Evolutionary conservation across 208 protist genomes (phyloP), one percentile per base, ranked within the genome.

Genomic region (Trypanosoma vivax): DNA sequence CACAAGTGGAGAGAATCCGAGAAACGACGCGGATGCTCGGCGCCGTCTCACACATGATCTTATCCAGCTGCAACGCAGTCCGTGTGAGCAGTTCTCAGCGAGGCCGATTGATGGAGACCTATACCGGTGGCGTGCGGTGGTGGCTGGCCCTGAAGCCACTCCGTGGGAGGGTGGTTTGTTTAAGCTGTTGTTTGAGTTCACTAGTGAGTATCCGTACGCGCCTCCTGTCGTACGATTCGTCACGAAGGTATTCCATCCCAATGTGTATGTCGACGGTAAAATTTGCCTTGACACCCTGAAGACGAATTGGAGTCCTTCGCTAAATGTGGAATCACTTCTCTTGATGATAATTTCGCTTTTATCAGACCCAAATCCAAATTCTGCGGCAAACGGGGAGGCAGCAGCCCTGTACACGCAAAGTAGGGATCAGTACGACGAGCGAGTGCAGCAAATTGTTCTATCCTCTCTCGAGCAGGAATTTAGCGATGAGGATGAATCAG

Each of bases 281-380:
- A 99, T 99, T 47, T 99, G 98, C 83, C 81, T 99, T 27, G 98
- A 99, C 73, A 99, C 99, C 38, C 87, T 99, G 10, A 97, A 99
- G 69, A 97, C 96, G 51, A 83, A 96, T 59, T 99, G 98, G 98
- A 92, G 78, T 50, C 97, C 99, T 11, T 97, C 97, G 30, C 98
- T 99, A 47, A 96, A 99, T 78, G 95, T 99, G 10, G 84, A 97
- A 21, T 76, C 97, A 2, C 98, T 99, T 41, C 87, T 99, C 29
- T 95, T 98, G 11, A 99, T 97, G 11, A 99, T 99, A 59, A 97
- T 99, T 72, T 99, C 97, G 28, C 76, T 99, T 6, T 76, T 99
- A 27, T 96, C 92, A 19, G 99, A 99, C 70, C 99, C 99, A 2
- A 99, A 99, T 74, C 98, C 98, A 6, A 87, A 79, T 38, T 99